Base-by-base conservation (phyloP, 73 alveolate genomes). In the Paramecium biaurelia region DNA sequence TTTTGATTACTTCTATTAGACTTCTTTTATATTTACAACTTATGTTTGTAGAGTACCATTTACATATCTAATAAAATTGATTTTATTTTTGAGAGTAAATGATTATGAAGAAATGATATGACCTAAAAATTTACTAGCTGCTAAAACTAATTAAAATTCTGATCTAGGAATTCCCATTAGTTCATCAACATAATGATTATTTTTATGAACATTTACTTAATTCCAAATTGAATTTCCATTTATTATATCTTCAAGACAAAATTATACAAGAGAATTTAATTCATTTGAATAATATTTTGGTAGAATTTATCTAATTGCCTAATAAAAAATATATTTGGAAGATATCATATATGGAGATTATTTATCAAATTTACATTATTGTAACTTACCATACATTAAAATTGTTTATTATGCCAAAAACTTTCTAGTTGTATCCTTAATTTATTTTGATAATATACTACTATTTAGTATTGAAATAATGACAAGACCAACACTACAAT, bases 171-270 rank as follows among this genome's bases (percentile, higher is more conserved):
- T 42, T 42, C 90, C 90, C 5, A 41, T 4, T 4, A 23, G 56
- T 79, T 79, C 90, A 79, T 79, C 90, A 9, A 79, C 45, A 45
- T 43, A 79, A 41, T 79, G 90, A 12, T 47, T 47, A 37, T 37
- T 37, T 74, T 74, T 74, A 74, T 74, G 57, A 74, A 74, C 34
- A 37, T 74, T 41, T 34, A 74, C 87, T 9, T 9, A 34, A 34
- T 28, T 23, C 87, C 87, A 74, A 5, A 9, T 15, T 14, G 87
- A 74, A 14, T 34, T 74, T 2, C 87, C 32, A 37, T 37, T 34
- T 11, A 74, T 37, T 21, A 74, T 41, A 74, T 79, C 90, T 20
- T 79, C 90, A 38, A 79, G 41, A 20, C 76, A 43, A 12, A 79
- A 43, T 24, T 79, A 47, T 14, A 79, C 90, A 21, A 43, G 56